Conservation (phyloP, 208 protist genomes). For the Vickermania spadyakhi region DNA sequence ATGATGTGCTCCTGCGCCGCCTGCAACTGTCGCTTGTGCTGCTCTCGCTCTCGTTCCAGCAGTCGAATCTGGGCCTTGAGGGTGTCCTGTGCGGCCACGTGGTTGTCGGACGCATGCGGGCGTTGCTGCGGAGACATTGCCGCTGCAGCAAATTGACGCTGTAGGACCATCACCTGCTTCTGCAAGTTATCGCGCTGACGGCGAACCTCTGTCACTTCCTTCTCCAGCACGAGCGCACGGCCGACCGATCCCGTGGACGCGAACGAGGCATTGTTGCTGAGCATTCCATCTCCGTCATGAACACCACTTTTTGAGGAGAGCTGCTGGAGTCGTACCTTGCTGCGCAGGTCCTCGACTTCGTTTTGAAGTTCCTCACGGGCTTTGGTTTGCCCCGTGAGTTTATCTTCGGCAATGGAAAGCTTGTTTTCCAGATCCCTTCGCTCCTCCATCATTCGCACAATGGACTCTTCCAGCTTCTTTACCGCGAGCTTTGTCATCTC, state of each 20-base stretch:
- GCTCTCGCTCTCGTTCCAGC: conserved; percentile 47
- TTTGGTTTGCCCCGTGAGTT: conserved; percentile 31
- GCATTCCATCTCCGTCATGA: conserved; percentile 6
- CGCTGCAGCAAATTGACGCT: conserved; percentile 42
- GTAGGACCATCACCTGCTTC: conserved; percentile 36
- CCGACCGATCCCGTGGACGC: conserved; percentile 51
- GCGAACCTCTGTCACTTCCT: conserved; percentile 54
- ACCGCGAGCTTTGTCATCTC: conserved; percentile 37
- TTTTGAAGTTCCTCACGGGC: conserved; percentile 34
- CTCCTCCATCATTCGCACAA: conserved; percentile 39
- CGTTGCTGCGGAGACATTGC: no score
- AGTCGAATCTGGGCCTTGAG: conserved; percentile 47
- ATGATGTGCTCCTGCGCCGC: conserved; percentile 20
- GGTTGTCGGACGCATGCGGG: conserved; percentile 15
- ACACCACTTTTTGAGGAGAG: conserved; percentile 7
- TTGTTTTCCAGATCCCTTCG: conserved; percentile 35
- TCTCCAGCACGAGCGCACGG: conserved; percentile 45
- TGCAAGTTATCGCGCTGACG: conserved; percentile 45
- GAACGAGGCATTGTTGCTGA: conserved; percentile 21
- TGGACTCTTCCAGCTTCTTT: conserved; percentile 31
- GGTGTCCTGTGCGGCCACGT: conserved; percentile 19
- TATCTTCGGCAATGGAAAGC: conserved; percentile 43
- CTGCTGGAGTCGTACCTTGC: conserved; percentile 25
- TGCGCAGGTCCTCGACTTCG: conserved; percentile 43
- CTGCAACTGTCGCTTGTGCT: conserved; percentile 32